Evolutionary conservation across 2,329 filamentous ascomycete species (phyloP).

Genomic region (Alternaria consortialis): DNA sequence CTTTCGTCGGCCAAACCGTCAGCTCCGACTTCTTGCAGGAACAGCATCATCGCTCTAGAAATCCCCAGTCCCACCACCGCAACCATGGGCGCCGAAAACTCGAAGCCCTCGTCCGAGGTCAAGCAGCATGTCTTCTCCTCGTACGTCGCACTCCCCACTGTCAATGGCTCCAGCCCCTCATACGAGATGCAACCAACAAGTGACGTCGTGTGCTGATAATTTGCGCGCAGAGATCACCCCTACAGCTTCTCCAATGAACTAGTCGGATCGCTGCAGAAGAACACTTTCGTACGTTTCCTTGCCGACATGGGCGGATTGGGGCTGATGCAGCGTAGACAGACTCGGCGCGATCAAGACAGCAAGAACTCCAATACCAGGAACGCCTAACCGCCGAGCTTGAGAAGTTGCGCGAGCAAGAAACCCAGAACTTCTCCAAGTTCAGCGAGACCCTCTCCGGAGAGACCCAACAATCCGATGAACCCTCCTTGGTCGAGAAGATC

Average conservation of each 20-base stretch:
- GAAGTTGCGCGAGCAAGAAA: constrained; percentile 76
- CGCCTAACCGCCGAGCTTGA: constrained; percentile 87
- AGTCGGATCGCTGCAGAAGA: constrained; percentile 82
- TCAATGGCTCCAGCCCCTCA: constrained; percentile 35
- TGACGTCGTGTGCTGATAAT: constrained; percentile 38
- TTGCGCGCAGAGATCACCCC: constrained; percentile 64
- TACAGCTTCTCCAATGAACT: constrained; percentile 81
- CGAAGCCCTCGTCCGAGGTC: constrained; percentile 64
- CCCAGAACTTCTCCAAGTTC: constrained; percentile 72
- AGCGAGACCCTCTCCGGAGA: constrained; percentile 69
- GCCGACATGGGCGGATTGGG: not conserved
- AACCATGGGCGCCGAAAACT: constrained; percentile 69
- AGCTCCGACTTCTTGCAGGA: constrained; percentile 42
- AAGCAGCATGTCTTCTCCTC: constrained; percentile 70
- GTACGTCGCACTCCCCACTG: constrained; percentile 52
- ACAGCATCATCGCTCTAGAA: constrained; percentile 39
- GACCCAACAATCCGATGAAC: constrained; percentile 44
- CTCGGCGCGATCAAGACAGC: constrained; percentile 79
- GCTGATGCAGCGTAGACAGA: constrained; percentile 71
- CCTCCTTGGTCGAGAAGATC: constrained; percentile 49
- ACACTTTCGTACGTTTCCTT: constrained; percentile 73
- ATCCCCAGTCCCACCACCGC: constrained; percentile 31
- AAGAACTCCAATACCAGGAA: constrained; percentile 87
- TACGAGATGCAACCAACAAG: constrained; percentile 2
- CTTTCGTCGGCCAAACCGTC: constrained; percentile 37